Evolutionary conservation across 2,329 filamentous ascomycete genomes (phyloP).

Genomic region (Elsinoe perseae): DNA sequence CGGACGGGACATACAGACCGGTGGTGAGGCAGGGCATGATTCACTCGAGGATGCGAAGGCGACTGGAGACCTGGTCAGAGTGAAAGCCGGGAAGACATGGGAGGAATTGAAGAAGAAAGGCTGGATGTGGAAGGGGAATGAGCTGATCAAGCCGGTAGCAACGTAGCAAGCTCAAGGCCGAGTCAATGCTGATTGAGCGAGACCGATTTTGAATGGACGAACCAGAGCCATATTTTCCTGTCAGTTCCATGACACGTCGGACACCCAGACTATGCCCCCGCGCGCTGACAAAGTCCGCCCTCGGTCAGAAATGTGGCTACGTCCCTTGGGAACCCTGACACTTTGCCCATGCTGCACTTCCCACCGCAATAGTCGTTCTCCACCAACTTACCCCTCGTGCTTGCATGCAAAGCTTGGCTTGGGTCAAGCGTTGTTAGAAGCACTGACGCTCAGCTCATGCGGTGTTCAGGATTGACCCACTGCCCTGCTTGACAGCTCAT

Average conservation of each 20-base stretch:
- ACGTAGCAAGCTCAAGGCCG: too few species aligned
- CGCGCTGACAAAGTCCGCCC: too few species aligned
- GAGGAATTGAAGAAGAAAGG: constrained; percentile 56
- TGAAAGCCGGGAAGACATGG: constrained; percentile 65
- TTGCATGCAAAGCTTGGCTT: background rate
- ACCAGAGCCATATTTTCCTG: too few species aligned
- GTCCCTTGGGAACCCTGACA: too few species aligned
- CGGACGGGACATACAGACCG: constrained; percentile 69
- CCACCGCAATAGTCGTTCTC: background rate
- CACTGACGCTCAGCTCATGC: background rate
- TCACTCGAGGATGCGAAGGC: constrained; percentile 85
- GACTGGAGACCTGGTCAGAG: constrained; percentile 75
- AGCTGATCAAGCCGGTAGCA: constrained; percentile 23
- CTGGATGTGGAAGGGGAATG: constrained; percentile 54
- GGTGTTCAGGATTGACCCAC: background rate
- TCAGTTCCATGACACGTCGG: too few species aligned
- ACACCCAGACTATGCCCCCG: too few species aligned
- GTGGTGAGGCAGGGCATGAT: constrained; percentile 65
- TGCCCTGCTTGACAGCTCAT: background rate
- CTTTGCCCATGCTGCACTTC: too few species aligned
- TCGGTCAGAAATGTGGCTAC: too few species aligned
- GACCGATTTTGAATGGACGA: too few species aligned
- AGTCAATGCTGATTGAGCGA: too few species aligned
- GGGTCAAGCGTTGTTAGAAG: background rate
- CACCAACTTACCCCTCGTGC: background rate